These are phyloP conservation scores for Rhizoctonia solani DNA, from an alignment of 1,284 basidiomycete species.

Conservation along the genomic window DNA sequence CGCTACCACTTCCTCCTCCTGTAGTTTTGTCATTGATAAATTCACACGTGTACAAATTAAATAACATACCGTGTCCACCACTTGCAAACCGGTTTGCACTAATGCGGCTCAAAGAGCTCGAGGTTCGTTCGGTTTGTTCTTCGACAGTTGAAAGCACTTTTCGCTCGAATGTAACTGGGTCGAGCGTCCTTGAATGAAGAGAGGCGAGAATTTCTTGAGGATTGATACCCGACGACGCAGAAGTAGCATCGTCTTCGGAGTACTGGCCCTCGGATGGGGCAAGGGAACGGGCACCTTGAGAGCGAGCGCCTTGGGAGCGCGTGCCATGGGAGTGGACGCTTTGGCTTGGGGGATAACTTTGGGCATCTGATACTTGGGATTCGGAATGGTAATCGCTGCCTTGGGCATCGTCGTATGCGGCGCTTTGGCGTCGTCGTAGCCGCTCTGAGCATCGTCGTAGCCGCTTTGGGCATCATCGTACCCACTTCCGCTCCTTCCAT, in stretches of 20 bases:
- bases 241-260: slow-evolving; percentile 12
- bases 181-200: slow-evolving; percentile 42
- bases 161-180: slow-evolving; percentile 48
- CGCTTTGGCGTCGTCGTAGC: not conserved
- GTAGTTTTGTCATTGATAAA: not conserved
- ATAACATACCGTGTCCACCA: slow-evolving; percentile 40
- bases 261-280: slow-evolving; percentile 14
- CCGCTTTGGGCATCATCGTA: not conserved
- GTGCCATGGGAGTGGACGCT: not conserved
- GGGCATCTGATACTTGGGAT: not conserved
- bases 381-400: slow-evolving; percentile 5
- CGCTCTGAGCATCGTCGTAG: not conserved
- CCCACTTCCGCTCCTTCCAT: not conserved
- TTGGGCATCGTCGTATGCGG: not conserved
- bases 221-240: slow-evolving; percentile 19
- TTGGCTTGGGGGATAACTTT: not conserved
- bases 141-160: slow-evolving; percentile 61
- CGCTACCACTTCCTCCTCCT: slow-evolving; percentile 18
- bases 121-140: slow-evolving; percentile 58
- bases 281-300: not conserved
- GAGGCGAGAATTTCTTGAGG: slow-evolving; percentile 37
- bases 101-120: slow-evolving; percentile 45
- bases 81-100: slow-evolving; percentile 6
- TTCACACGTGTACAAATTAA: not conserved
- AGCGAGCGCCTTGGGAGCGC: slow-evolving; percentile 13